Evolutionary conservation across 345 rosid species (phyloP).

Genomic region (Aurinia saxatilis): DNA sequence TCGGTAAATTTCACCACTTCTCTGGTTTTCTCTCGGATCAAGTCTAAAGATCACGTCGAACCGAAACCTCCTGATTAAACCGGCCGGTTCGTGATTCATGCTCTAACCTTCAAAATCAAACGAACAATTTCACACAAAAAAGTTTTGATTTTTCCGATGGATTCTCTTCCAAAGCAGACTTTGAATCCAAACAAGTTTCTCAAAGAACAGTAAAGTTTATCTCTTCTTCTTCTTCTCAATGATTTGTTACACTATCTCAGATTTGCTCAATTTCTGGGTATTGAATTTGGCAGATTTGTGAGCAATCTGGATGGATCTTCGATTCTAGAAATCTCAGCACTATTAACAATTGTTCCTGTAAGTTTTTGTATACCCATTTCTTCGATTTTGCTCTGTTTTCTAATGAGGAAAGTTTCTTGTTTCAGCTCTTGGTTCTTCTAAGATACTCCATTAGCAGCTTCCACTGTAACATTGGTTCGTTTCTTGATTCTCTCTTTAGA

Average conservation of each 20-base stretch:
- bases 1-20: too few relatives aligned
- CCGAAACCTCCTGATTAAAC: neutral
- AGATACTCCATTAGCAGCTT: conserved; percentile 43
- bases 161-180: conserved; percentile 32
- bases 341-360: conserved; percentile 60
- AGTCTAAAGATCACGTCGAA: too few relatives aligned
- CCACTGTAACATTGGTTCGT: conserved; percentile 33
- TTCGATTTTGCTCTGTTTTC: neutral
- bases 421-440: conserved; percentile 54
- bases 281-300: conserved; percentile 46
- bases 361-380: neutral
- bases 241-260: neutral
- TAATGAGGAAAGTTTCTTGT: neutral
- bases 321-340: conserved; percentile 53
- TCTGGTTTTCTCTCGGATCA: too few relatives aligned
- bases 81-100: neutral
- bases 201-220: conserved; percentile 55
- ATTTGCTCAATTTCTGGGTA: neutral
- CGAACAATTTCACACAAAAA: too few relatives aligned
- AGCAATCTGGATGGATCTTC: conserved; percentile 85
- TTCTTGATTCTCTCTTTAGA: neutral
- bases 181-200: conserved; percentile 69
- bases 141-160: conserved; percentile 35
- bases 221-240: neutral
- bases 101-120: too few relatives aligned